A percentile compares a stretch with the other conserved stretches of the same genome.
Conservation (phyloP, 2,329 filamentous ascomycete species). For the Cordyceps militaris region DNA sequence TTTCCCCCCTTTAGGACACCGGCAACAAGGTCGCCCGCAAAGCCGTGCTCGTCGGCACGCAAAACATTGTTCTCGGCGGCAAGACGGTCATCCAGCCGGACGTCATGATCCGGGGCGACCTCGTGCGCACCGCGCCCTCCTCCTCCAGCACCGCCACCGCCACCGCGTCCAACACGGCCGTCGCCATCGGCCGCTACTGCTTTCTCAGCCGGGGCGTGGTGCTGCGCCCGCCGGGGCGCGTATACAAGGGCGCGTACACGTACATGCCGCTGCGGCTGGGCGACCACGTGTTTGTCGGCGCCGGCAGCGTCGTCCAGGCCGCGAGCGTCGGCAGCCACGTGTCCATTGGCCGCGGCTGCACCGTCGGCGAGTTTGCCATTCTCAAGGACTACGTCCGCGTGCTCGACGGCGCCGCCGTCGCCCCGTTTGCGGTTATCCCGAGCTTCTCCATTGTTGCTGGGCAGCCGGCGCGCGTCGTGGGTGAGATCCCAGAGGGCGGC, state of each 20-base stretch:
- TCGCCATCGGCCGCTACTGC: conserved; percentile 86
- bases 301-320: conserved; percentile 69
- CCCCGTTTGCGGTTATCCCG: conserved; percentile 83
- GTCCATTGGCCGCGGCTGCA: conserved; percentile 69
- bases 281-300: conserved; percentile 87
- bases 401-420: conserved; percentile 75
- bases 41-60: conserved; percentile 84
- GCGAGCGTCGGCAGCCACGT: conserved; percentile 81
- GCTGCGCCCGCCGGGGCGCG: conserved; percentile 73
- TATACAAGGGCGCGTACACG: conserved; percentile 71
- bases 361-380: conserved; percentile 79
- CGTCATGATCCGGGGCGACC: conserved; percentile 87
- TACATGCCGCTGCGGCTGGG: conserved; percentile 89
- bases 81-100: conserved; percentile 95
- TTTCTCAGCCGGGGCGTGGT: conserved; percentile 75
- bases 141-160: conserved; percentile 34
- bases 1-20: conserved; percentile 60
- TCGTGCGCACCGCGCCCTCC: conserved; percentile 53
- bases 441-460: conserved; percentile 90
- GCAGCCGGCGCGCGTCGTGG: conserved; percentile 69
- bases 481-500: conserved; percentile 69
- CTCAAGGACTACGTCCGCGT: conserved; percentile 91
- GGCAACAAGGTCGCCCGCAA: conserved; percentile 97
- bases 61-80: conserved; percentile 95
- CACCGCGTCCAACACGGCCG: conserved; percentile 50